Conservation (phyloP, 2,329 filamentous ascomycete genomes). For the Alternaria novae-zelandiae region DNA sequence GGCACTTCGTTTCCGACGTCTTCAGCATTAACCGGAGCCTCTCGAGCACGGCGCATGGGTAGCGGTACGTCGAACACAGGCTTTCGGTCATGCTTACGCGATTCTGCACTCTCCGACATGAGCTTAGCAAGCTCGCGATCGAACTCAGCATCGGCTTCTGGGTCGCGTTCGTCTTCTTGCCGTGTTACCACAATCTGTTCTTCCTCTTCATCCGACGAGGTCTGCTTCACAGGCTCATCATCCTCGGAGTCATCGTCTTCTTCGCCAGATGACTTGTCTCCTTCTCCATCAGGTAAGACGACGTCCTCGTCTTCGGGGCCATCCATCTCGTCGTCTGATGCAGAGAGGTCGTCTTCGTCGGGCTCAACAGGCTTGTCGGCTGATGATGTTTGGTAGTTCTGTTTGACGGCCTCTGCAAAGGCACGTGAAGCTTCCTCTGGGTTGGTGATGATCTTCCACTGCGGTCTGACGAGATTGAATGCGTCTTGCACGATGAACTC, state of each 20-base stretch:
- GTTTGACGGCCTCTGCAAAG: conserved; percentile 86
- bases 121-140: conserved; percentile 97
- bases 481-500: conserved; percentile 96
- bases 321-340: conserved; percentile 75
- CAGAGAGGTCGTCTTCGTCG: conserved; percentile 74
- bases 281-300: conserved; percentile 59
- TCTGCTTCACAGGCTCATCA: conserved; percentile 53
- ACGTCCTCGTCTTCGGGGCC: conserved; percentile 56
- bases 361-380: conserved; percentile 71
- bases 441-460: conserved; percentile 87
- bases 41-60: conserved; percentile 80
- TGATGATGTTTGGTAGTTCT: conserved; percentile 84
- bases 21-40: conserved; percentile 53
- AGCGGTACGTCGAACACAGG: conserved; percentile 94
- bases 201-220: conserved; percentile 75
- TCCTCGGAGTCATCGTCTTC: conserved; percentile 62
- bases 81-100: conserved; percentile 94
- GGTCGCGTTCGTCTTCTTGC: conserved; percentile 87
- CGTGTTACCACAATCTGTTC: conserved; percentile 92
- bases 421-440: conserved; percentile 81
- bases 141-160: conserved; percentile 94
- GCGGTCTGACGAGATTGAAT: conserved; percentile 81
- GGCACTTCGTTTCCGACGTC: conserved; percentile 52
- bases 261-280: conserved; percentile 58
- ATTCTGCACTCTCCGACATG: conserved; percentile 97